These are phyloP conservation scores for Macrophomina pseudophaseolina DNA, from an alignment of 2,329 filamentous ascomycete genomes.

Conservation along the genomic window DNA sequence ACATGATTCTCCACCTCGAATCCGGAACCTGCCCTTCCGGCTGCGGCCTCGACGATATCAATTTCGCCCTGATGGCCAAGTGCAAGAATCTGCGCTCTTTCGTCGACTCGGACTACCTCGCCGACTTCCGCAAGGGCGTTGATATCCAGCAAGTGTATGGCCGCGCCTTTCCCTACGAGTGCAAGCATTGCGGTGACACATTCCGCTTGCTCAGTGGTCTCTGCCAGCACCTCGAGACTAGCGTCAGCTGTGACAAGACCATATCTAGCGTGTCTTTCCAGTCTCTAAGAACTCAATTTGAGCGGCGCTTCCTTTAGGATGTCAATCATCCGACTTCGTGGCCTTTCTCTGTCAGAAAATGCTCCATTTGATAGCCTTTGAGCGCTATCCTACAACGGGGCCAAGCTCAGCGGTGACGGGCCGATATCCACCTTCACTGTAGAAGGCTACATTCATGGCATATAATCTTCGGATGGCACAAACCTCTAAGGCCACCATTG, in stretches of 20 bases:
- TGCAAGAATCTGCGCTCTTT: not conserved
- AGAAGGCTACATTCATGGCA: too few relatives aligned
- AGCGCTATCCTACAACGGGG: not conserved
- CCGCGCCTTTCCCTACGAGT: not conserved
- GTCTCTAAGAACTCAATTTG: not conserved
- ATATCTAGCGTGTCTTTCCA: not conserved
- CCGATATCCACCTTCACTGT: too few relatives aligned
- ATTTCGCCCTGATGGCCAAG: not conserved
- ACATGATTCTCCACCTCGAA: constrained; percentile 18
- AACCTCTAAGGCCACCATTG: too few relatives aligned
- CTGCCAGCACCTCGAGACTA: constrained; percentile 14
- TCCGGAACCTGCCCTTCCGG: constrained; percentile 7
- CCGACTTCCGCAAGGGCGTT: not conserved
- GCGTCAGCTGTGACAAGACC: not conserved
- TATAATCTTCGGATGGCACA: too few relatives aligned
- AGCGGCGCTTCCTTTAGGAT: not conserved
- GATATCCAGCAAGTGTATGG: not conserved
- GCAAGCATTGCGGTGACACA: not conserved
- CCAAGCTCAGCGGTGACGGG: too few relatives aligned
- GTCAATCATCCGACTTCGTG: not conserved
- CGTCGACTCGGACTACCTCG: not conserved
- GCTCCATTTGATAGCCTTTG: not conserved
- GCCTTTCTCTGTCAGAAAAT: not conserved
- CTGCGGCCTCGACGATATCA: not conserved
- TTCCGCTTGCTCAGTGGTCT: constrained; percentile 8